These are phyloP conservation scores for Epichloe sp. DNA, from an alignment of 2,329 filamentous ascomycete species.

Conservation along the genomic window DNA sequence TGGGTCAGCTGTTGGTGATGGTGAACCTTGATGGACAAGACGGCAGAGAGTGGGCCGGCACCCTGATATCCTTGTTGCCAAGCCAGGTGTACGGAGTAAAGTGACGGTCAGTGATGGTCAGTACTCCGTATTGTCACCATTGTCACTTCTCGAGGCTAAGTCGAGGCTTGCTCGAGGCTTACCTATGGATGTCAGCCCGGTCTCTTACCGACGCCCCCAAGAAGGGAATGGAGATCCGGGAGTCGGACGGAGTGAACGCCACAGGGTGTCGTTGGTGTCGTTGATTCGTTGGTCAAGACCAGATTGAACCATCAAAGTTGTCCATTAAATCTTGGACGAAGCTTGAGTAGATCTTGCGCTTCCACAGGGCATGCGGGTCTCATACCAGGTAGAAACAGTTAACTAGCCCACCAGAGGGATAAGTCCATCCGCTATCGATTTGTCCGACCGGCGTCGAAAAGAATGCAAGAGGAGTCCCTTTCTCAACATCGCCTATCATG, in stretches of 20 bases:
- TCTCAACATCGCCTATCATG: not conserved
- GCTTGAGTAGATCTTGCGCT: not conserved
- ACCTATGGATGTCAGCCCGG: not conserved
- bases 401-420: not conserved
- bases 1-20: not conserved
- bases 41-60: not conserved
- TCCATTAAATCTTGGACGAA: not conserved
- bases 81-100: not conserved
- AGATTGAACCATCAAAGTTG: not conserved
- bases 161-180: not conserved
- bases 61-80: constrained; percentile 3
- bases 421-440: not conserved
- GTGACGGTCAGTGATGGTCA: not conserved
- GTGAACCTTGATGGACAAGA: constrained; percentile 7
- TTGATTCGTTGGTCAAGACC: not conserved
- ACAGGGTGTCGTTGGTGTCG: not conserved
- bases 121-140: not conserved
- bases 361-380: not conserved
- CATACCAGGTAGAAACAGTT: not conserved
- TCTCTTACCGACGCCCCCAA: not conserved
- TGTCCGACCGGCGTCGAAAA: not conserved
- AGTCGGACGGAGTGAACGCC: no score
- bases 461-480: not conserved
- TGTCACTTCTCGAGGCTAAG: no score
- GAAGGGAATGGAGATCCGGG: not conserved